Evolutionary conservation across 2,329 filamentous ascomycete genomes (phyloP), one percentile per base, ranked within the genome.

Genomic region (Stenocarpella maydis): DNA sequence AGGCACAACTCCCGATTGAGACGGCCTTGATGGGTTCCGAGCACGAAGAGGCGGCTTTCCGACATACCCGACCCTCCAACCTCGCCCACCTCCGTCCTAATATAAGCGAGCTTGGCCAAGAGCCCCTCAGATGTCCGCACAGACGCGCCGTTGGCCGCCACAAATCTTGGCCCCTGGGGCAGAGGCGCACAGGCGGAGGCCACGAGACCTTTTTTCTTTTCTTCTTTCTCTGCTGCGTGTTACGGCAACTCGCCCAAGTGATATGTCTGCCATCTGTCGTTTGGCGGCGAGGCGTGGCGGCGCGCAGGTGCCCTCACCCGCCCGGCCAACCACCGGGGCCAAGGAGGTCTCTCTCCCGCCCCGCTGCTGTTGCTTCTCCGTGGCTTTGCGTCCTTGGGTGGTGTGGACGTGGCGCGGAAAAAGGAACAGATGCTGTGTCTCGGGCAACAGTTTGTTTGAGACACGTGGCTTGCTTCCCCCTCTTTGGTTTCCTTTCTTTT

Each of bases 81-180:
- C 31, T 9, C 9, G 4, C 31, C 31, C 31, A 34, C 31, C 31
- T 34, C 31, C 31, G 4, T 34, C 31, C 31, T 34, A n/a, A n/a
- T n/a, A n/a, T 9, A 4, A 34, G 4, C 9, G 31, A 4, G 31
- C 31, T 34, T 34, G 31, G 4, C 31, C 31, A 12, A 37, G 12
- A 37, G 34, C 34, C 28, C 43, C 41, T 47, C 28, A 19, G 34
- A 26, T 26, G 14, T 15, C 34, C 58, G 41, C 58, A 49, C 43
- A 63, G 58, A 49, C 58, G 58, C 34, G 2, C 34, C 4, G 58
- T 63, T 24, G 15, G 53, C 53, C 53, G 43, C 58, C 58, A 63
- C 26, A 37, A 17, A 9, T 34, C 43, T 34, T 37, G n/a, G 19
- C n/a, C 58, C 26, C 28, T 41, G 55, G 55, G 15, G 31, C n/a